Evolutionary conservation across 768 basidiomycete species (phyloP), one percentile per base, ranked within the genome.

Genomic region (Leccinum rimulosum): DNA sequence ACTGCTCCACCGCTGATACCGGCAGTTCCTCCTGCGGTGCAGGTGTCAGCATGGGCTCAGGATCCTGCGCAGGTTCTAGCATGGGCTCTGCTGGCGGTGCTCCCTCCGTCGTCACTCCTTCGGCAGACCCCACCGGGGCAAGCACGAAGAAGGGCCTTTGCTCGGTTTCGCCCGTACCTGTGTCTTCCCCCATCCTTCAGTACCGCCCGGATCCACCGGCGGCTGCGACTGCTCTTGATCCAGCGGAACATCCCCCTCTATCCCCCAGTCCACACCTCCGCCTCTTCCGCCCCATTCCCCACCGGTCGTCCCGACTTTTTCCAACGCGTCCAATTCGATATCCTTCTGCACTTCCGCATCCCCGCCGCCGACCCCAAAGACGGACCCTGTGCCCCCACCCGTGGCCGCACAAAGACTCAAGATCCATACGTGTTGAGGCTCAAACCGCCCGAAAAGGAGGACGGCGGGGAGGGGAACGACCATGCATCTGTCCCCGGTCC

Each of bases 281-380:
- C 35, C 35, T 6, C 14, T 15, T 15, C 4, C 5, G 14, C 35
- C 35, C 35, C 35, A 36, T 4, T 36, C 35, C 12, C 3, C 61
- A 6, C 19, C 51, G 8, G 30, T 10, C 28, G 0, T 49, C n/a
- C n/a, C n/a, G n/a, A n/a, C n/a, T n/a, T n/a, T n/a, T 0, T 9
- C 47, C 1, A 54, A 3, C 12, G 28, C 0, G 22, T 9, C 63
- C 11, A 64, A 43, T 52, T 64, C 63, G 11, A 61, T 1, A 14
- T 43, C 58, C 31, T 14, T 35, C 8, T 40, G 38, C 2, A 4
- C 48, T 1, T 14, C 17, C 3, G 63, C 55, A 31, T 40, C 40
- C n/a, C 40, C 40, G 17, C 40, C 50, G 15, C 22, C 10, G 6
- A 35, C 27, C 7, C 50, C 54, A 50, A 68, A 59, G 22, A 70